A percentile compares a stretch with the other conserved stretches of the same genome.
Evolutionary conservation across 371 early-diverging fungal genomes (phyloP).

Genomic region (Mucor racemosus): DNA sequence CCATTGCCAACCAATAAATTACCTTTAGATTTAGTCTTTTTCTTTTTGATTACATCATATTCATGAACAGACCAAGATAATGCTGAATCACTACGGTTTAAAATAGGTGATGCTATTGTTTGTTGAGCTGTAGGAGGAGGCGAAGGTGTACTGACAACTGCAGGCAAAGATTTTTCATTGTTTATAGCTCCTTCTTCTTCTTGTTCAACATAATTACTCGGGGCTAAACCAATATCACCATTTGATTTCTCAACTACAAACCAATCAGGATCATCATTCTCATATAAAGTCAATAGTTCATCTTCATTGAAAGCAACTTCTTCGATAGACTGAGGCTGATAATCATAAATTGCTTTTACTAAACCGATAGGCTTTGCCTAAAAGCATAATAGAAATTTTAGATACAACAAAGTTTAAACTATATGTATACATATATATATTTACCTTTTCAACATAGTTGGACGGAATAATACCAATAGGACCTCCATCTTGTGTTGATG

Average conservation of each 20-base stretch:
- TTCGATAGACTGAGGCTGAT: constrained; percentile 74
- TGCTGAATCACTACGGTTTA: constrained; percentile 32
- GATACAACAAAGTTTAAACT: no score
- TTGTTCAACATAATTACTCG: constrained; percentile 76
- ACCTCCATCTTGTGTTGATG: constrained; percentile 46
- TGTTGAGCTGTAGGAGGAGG: constrained; percentile 2
- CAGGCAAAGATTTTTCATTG: background rate
- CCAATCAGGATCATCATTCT: constrained; percentile 85
- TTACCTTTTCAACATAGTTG: constrained; percentile 72
- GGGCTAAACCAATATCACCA: constrained; percentile 70
- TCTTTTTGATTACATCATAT: constrained; percentile 44
- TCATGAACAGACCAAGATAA: constrained; percentile 44
- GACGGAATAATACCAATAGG: constrained; percentile 79
- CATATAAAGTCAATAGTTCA: constrained; percentile 69
- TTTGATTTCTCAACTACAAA: constrained; percentile 62
- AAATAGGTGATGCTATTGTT: constrained; percentile 27
- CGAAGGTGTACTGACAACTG: background rate
- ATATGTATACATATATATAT: no score
- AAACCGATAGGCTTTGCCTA: constrained; percentile 54
- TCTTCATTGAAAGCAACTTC: constrained; percentile 80
- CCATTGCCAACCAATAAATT: constrained; percentile 65
- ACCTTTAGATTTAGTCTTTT: constrained; percentile 76
- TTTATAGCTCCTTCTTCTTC: background rate
- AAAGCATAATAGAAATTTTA: background rate
- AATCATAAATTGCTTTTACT: constrained; percentile 77